Conservation (phyloP, 2,329 filamentous ascomycete species). For the Diaporthe vaccinii region DNA sequence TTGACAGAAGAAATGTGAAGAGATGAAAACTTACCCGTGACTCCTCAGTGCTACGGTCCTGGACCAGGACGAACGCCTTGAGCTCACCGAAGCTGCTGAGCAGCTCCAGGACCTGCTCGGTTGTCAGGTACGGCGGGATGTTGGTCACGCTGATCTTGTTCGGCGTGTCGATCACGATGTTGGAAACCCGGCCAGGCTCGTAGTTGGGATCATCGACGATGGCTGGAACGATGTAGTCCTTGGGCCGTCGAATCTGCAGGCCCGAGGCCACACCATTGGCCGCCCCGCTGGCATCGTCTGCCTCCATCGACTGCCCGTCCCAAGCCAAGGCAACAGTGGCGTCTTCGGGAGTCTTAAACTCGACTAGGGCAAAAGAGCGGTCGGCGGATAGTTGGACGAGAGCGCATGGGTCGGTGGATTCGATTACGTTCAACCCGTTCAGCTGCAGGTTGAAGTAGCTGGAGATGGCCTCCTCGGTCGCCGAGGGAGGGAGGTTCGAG, state of each 20-base stretch:
- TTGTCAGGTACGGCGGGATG: conserved; percentile 87
- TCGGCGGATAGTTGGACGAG: conserved; percentile 87
- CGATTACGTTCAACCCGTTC: conserved; percentile 94
- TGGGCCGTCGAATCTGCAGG: conserved; percentile 86
- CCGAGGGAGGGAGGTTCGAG: conserved; percentile 81
- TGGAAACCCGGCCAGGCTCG: conserved; percentile 83
- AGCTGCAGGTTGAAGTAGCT: conserved; percentile 97
- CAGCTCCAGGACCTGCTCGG: conserved; percentile 92
- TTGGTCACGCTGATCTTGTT: conserved; percentile 96
- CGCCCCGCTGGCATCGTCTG: conserved; percentile 72
- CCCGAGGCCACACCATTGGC: conserved; percentile 65
- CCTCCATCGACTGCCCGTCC: conserved; percentile 90
- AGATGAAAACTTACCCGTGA: conserved; percentile 77
- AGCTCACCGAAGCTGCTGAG: conserved; percentile 92
- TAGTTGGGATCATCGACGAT: conserved; percentile 79
- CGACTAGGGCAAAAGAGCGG: conserved; percentile 84
- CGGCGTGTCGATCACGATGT: conserved; percentile 87
- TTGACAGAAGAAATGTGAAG: not conserved
- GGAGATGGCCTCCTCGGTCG: conserved; percentile 81
- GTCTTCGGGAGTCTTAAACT: conserved; percentile 90
- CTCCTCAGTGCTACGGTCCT: conserved; percentile 87
- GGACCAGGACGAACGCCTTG: conserved; percentile 91
- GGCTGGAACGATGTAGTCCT: conserved; percentile 95
- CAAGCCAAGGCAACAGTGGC: conserved; percentile 92
- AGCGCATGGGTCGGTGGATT: conserved; percentile 86